These are phyloP conservation scores for Penstemon newberryi DNA, from an alignment of 257 asterid species.

Conservation along the genomic window DNA sequence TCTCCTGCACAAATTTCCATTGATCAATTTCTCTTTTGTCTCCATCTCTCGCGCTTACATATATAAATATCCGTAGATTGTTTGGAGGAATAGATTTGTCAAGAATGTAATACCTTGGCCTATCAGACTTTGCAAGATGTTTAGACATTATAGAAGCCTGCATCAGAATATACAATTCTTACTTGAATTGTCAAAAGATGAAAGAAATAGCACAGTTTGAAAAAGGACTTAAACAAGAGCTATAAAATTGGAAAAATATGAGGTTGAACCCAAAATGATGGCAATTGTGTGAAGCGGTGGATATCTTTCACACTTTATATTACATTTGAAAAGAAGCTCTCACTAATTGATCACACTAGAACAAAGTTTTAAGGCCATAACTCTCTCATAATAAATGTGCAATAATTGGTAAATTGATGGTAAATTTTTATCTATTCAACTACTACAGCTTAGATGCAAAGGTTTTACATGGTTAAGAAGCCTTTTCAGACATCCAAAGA, in stretches of 20 bases:
- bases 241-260: neutral
- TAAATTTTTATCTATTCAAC: neutral
- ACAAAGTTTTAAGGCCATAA: too few relatives aligned
- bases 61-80: constrained; percentile 1
- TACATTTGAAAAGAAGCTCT: too few relatives aligned
- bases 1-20: constrained; percentile 53
- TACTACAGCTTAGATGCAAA: neutral
- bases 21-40: constrained; percentile 13
- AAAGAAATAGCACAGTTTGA: neutral
- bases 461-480: neutral
- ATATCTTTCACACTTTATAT: too few relatives aligned
- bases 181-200: constrained; percentile 11
- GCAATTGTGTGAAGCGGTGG: neutral
- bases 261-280: neutral
- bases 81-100: constrained; percentile 17
- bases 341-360: too few relatives aligned
- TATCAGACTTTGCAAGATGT: constrained; percentile 57
- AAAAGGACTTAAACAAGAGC: too few relatives aligned
- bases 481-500: neutral
- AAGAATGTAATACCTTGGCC: constrained; percentile 59
- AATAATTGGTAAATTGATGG: too few relatives aligned
- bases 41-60: neutral
- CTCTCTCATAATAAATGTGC: too few relatives aligned
- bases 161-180: constrained; percentile 28
- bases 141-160: constrained; percentile 85